Base-by-base conservation (phyloP, 306 rosid genomes). In the Medicago ruthenica region DNA sequence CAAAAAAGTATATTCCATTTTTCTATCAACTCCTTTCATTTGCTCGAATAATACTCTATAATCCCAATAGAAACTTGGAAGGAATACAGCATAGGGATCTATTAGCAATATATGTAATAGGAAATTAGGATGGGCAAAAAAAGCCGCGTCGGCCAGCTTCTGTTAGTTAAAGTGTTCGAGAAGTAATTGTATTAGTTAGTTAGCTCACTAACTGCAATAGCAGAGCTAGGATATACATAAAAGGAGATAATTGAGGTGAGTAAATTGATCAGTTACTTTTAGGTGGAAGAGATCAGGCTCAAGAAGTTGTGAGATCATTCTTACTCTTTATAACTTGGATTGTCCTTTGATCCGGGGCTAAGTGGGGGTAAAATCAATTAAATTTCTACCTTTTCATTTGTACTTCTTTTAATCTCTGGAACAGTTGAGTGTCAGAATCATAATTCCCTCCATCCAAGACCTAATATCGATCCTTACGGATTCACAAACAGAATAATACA, bases 1-100 rank as follows among this genome's bases (percentile, higher is more conserved):
- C 66, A 62, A 39, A 59, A 24, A 24, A 24, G 27, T 24, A 24
- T 24, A 36, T 12, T 31, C 63, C 48, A 10, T 1, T 45, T 36
- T 8, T 44, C 24, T 17, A 39, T 41, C 20, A 1, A 22, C 4
- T 48, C 51, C 14, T 51, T 70, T 48, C 9, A 44, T 67, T 58
- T 58, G 16, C 21, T 22, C 8, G 12, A 8, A 66, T 14, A 44
- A 48, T 24, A 74, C 31, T 67, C 53, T 39, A 69, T 20, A 75
- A 57, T 62, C 76, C 76, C 66, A 73, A 53, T 71, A 31, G 75
- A 48, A 76, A 82, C 39, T 45, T 21, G 11, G 51, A 65, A 77
- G 67, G 13, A 68, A 66, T 40, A 42, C 21, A 66, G 34, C 42
- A 66, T 41, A 41, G 14, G 22, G 55, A 63, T 12, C 22, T 59